A percentile compares a stretch with the other conserved stretches of the same genome.
phyloP scores from a whole-genome alignment of 805 yeast genomes.

The Wickerhamomyces canadensis region DNA sequence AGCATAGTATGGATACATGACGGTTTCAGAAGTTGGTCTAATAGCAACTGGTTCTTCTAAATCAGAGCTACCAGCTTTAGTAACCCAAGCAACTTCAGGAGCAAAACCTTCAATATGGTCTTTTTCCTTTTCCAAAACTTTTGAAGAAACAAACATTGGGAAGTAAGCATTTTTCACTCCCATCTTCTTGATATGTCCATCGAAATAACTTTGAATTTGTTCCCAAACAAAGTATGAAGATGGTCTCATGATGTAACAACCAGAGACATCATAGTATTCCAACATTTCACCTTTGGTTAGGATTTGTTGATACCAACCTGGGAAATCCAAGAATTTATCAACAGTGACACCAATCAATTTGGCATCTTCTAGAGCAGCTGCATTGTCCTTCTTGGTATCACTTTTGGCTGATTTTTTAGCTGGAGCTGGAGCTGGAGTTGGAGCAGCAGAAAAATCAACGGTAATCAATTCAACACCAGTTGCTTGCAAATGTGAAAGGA shows the following conservation, averaged over 20 bases:
- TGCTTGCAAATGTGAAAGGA: slow-evolving; percentile 41
- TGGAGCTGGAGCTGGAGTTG: slow-evolving; percentile 29
- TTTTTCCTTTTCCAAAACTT: slow-evolving; percentile 93
- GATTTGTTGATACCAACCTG: slow-evolving; percentile 97
- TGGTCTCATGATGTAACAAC: slow-evolving; percentile 97
- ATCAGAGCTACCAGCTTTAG: slow-evolving; percentile 90
- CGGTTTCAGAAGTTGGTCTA: slow-evolving; percentile 99
- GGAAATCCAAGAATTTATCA: slow-evolving; percentile 85
- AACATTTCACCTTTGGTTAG: slow-evolving; percentile 96
- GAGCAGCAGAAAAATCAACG: slow-evolving; percentile 47
- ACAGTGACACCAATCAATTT: slow-evolving; percentile 94
- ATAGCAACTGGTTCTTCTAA: slow-evolving; percentile 98
- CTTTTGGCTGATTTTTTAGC: slow-evolving; percentile 18
- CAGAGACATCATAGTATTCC: slow-evolving; percentile 97
- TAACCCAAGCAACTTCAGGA: slow-evolving; percentile 99
- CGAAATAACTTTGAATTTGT: slow-evolving; percentile 82
- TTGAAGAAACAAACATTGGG: slow-evolving; percentile 96
- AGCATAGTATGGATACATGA: slow-evolving; percentile 98
- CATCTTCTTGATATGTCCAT: slow-evolving; percentile 69
- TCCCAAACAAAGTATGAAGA: slow-evolving; percentile 95
- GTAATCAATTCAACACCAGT: slow-evolving; percentile 47
- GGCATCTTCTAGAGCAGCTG: slow-evolving; percentile 64
- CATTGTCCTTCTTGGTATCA: slow-evolving; percentile 23
- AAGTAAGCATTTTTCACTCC: slow-evolving; percentile 95
- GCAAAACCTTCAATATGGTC: slow-evolving; percentile 99